Conservation (phyloP, 306 rosid species). For the Quercus engelmannii region DNA sequence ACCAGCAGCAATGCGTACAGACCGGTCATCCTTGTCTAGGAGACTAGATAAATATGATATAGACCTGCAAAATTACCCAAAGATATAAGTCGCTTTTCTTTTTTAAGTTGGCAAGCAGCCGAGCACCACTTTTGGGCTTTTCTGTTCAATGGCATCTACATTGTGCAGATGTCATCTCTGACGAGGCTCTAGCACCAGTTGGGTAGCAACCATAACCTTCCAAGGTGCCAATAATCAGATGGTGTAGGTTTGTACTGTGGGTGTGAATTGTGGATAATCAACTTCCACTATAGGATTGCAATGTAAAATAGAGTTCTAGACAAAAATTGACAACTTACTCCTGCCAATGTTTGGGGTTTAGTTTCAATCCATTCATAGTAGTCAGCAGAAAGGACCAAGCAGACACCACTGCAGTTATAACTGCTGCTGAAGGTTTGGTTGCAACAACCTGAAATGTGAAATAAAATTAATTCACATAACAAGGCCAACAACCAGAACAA, state of each 20-base stretch:
- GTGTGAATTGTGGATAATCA: neutral
- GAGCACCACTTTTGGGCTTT: neutral
- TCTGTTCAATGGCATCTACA: neutral
- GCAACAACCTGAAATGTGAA: constrained; percentile 58
- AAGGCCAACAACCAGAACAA: neutral
- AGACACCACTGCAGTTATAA: constrained; percentile 66
- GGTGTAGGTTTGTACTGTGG: neutral
- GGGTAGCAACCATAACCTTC: neutral
- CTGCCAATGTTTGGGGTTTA: constrained; percentile 76
- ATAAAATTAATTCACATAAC: neutral
- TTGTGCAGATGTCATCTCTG: neutral
- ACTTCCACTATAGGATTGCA: neutral
- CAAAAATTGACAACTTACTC: constrained; percentile 42
- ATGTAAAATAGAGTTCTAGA: neutral
- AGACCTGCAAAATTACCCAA: constrained; percentile 52
- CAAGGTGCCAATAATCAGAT: neutral
- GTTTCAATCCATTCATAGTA: constrained; percentile 51
- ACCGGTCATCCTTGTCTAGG: constrained; percentile 87
- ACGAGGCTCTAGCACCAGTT: neutral
- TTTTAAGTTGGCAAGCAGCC: neutral
- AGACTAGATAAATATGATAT: constrained; percentile 71
- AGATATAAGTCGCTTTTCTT: neutral
- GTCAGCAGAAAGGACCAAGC: constrained; percentile 96
- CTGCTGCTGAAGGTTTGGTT: constrained; percentile 59
- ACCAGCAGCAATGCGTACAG: constrained; percentile 91